Conservation (phyloP, 2,329 filamentous ascomycete genomes). For the Colletotrichum lentis region DNA sequence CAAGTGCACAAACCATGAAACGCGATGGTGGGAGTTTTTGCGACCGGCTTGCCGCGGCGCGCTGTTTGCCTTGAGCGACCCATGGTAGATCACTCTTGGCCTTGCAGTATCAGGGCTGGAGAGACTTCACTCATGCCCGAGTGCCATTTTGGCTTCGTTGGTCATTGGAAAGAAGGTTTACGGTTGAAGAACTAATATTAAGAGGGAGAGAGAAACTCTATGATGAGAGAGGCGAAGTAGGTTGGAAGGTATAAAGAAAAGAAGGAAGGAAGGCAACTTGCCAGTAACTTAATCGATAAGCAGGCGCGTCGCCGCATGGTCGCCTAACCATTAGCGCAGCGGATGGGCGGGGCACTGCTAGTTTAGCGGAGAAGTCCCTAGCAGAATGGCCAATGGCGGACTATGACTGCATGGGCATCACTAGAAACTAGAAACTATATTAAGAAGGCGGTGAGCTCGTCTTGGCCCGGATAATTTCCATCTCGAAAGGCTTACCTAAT, state of each 20-base stretch:
- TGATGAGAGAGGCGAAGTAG: too few relatives aligned
- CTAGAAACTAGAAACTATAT: too few relatives aligned
- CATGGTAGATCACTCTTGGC: slow-evolving; percentile 12
- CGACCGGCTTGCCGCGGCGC: slow-evolving; percentile 14
- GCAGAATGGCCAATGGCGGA: slow-evolving; percentile 13
- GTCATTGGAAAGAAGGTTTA: background rate
- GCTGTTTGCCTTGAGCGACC: slow-evolving; percentile 26
- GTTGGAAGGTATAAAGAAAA: background rate
- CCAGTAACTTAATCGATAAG: slow-evolving; percentile 36
- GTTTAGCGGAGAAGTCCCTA: slow-evolving; percentile 25
- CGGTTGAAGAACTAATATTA: too few relatives aligned
- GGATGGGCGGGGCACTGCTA: slow-evolving; percentile 33
- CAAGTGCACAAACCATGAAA: slow-evolving; percentile 27
- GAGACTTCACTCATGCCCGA: background rate
- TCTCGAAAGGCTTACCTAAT: slow-evolving; percentile 21
- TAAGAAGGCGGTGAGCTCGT: slow-evolving; percentile 18
- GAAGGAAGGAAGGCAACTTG: slow-evolving; percentile 22
- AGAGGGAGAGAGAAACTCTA: too few relatives aligned
- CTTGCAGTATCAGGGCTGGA: background rate
- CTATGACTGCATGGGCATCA: slow-evolving; percentile 5
- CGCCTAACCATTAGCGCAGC: slow-evolving; percentile 15
- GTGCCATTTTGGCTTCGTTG: slow-evolving; percentile 1
- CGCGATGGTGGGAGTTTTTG: slow-evolving; percentile 4
- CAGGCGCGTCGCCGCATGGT: slow-evolving; percentile 17
- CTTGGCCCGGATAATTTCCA: background rate